phyloP scores from a whole-genome alignment of 208 protist species.

The Leishmania mexicana region DNA sequence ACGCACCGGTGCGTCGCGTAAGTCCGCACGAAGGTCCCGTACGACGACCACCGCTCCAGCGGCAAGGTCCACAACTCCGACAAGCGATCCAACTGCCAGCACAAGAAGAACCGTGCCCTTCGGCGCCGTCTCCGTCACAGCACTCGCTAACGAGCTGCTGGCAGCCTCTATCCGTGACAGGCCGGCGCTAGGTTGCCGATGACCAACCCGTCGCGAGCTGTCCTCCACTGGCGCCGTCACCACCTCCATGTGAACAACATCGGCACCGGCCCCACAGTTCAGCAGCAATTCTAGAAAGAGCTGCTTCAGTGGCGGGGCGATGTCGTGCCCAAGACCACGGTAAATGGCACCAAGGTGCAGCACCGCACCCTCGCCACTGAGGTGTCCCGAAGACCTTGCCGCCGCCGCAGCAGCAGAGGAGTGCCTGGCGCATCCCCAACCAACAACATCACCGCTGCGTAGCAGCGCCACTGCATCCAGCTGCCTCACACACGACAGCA shows the following conservation, averaged over 20 bases:
- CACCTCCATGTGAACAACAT: constrained; percentile 19
- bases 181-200: neutral
- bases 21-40: constrained; percentile 9
- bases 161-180: neutral
- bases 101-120: constrained; percentile 13
- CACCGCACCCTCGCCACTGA: neutral
- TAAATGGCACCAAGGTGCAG: constrained; percentile 6
- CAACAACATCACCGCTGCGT: constrained; percentile 25
- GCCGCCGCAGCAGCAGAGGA: neutral
- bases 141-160: neutral
- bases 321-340: neutral
- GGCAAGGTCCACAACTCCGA: constrained; percentile 14
- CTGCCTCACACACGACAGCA: neutral
- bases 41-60: constrained; percentile 19
- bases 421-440: constrained; percentile 7
- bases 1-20: neutral
- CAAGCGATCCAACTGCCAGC: constrained; percentile 13
- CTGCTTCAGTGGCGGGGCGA: neutral
- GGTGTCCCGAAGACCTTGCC: too few species aligned
- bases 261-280: constrained; percentile 4
- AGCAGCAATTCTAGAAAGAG: constrained; percentile 15
- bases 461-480: constrained; percentile 27
- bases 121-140: neutral
- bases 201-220: too few species aligned
- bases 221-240: neutral